Conservation (phyloP, 116 monocot species). For the Posidonia oceanica region DNA sequence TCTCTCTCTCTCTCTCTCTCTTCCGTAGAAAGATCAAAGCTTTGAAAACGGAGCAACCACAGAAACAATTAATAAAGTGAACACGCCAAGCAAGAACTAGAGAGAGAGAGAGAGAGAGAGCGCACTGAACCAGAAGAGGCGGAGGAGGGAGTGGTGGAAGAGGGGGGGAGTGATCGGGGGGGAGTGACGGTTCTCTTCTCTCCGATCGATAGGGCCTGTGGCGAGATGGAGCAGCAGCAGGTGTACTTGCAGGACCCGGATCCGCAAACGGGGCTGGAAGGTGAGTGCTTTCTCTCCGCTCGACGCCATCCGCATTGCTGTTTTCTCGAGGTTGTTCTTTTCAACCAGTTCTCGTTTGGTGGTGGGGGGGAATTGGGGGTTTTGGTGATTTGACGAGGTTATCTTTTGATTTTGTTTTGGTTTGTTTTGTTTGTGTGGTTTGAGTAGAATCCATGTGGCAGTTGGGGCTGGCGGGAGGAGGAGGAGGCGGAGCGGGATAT, state of each 20-base stretch:
- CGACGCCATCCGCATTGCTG: background rate
- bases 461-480: conserved; percentile 35
- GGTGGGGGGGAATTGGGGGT: conserved; percentile 5
- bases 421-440: conserved; percentile 2
- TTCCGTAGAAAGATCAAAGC: conserved; percentile 13
- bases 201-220: background rate
- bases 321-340: conserved; percentile 5
- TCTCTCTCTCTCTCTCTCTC: background rate
- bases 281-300: conserved; percentile 15
- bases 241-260: conserved; percentile 9
- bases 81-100: background rate
- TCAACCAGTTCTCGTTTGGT: background rate
- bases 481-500: conserved; percentile 20
- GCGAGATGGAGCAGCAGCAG: conserved; percentile 4
- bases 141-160: background rate
- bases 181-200: background rate
- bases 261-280: conserved; percentile 63
- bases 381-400: background rate
- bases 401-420: background rate
- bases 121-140: background rate
- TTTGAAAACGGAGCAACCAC: conserved; percentile 5
- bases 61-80: background rate
- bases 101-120: conserved; percentile 1
- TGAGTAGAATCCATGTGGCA: conserved; percentile 65
- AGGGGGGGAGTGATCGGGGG: background rate